A percentile compares a stretch with the other conserved stretches of the same genome.
Conservation (phyloP, 2,329 filamentous ascomycete species). For the Phaeosphaeria sp. region DNA sequence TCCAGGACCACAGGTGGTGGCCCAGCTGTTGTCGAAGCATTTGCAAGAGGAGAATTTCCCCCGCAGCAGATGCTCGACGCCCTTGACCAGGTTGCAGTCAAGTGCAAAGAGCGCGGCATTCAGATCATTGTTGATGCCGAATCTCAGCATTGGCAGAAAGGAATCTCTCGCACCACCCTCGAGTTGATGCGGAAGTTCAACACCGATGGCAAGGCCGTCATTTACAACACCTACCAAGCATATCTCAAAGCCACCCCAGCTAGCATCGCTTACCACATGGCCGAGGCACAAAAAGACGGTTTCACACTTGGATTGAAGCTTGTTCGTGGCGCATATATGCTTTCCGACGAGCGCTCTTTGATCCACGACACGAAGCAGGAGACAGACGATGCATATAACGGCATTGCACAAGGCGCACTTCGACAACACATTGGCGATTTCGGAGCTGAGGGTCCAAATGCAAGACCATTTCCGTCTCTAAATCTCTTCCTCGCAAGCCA, state of each 20-base stretch:
- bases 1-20: slow-evolving; percentile 54
- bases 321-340: slow-evolving; percentile 64
- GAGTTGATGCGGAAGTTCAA: slow-evolving; percentile 60
- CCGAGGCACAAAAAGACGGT: slow-evolving; percentile 52
- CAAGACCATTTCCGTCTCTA: slow-evolving; percentile 49
- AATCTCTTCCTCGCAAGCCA: slow-evolving; percentile 80
- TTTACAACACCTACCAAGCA: slow-evolving; percentile 72
- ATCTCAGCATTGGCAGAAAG: slow-evolving; percentile 54
- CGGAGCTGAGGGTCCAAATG: slow-evolving; percentile 13
- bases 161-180: slow-evolving; percentile 63
- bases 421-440: slow-evolving; percentile 35
- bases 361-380: slow-evolving; percentile 63
- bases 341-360: slow-evolving; percentile 56
- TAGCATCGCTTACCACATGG: slow-evolving; percentile 55
- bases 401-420: slow-evolving; percentile 62
- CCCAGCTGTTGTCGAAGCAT: slow-evolving; percentile 47
- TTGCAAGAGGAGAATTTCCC: slow-evolving; percentile 43
- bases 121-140: slow-evolving; percentile 58
- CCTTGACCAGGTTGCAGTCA: slow-evolving; percentile 49
- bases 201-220: slow-evolving; percentile 55
- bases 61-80: slow-evolving; percentile 54
- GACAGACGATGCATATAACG: slow-evolving; percentile 71
- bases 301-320: slow-evolving; percentile 64
- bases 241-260: slow-evolving; percentile 60
- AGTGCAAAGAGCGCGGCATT: slow-evolving; percentile 49